Conservation (phyloP, 176 grass and related monocot genomes). For the Hordeum vulgare region DNA sequence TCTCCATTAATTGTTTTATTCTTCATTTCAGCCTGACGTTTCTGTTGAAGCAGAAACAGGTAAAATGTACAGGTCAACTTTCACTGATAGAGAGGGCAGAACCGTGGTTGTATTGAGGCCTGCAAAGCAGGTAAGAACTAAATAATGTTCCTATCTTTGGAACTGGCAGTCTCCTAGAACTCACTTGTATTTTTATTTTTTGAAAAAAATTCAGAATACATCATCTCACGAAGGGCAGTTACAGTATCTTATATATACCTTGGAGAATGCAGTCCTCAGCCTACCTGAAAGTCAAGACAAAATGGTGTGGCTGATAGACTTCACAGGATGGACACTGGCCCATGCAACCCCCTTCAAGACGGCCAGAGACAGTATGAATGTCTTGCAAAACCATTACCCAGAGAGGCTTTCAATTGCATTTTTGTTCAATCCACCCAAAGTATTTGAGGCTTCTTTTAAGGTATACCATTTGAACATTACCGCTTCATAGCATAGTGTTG, state of each 20-base stretch:
- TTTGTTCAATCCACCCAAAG: constrained; percentile 76
- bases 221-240: constrained; percentile 54
- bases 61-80: constrained; percentile 71
- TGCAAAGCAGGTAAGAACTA: constrained; percentile 50
- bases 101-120: constrained; percentile 65
- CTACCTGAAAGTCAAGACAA: constrained; percentile 69
- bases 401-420: constrained; percentile 66
- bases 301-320: constrained; percentile 95
- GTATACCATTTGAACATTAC: constrained; percentile 16
- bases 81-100: constrained; percentile 72
- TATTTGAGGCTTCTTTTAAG: constrained; percentile 91
- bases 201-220: constrained; percentile 57
- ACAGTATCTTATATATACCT: constrained; percentile 54
- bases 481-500: background rate
- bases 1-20: background rate
- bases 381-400: constrained; percentile 89
- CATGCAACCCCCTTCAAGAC: constrained; percentile 73
- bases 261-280: constrained; percentile 78
- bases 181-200: background rate
- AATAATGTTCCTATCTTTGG: background rate
- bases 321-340: constrained; percentile 80
- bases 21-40: constrained; percentile 55
- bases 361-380: constrained; percentile 47
- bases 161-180: background rate
- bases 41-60: constrained; percentile 79